Conservation (phyloP, 768 basidiomycete species). For the Botryobasidium botryosum region DNA sequence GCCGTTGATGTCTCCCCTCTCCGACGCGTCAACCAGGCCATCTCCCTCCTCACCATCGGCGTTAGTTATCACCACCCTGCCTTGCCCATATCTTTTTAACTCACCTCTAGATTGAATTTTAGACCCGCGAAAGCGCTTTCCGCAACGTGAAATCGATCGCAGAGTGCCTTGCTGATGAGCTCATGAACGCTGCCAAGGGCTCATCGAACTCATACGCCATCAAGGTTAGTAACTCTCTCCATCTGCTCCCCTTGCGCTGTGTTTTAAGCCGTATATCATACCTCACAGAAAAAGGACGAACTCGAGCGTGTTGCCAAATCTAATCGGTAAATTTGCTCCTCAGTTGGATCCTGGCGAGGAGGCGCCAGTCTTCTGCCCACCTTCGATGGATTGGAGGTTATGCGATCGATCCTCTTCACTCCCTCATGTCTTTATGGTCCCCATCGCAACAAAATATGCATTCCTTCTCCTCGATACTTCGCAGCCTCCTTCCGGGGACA, state of each 20-base stretch:
- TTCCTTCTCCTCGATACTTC: no score
- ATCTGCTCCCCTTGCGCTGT: not conserved
- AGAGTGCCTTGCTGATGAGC: conserved; percentile 96
- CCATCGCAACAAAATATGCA: no score
- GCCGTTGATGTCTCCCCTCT: conserved; percentile 99
- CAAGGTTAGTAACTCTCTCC: conserved; percentile 43
- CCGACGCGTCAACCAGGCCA: conserved; percentile 93
- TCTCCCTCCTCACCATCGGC: conserved; percentile 87
- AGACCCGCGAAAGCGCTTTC: conserved; percentile 99
- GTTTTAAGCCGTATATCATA: not conserved
- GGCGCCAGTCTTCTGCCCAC: no score
- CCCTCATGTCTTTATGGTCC: no score
- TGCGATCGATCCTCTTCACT: no score
- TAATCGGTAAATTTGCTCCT: conserved; percentile 88
- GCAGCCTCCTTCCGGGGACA: no score
- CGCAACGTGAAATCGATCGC: conserved; percentile 99
- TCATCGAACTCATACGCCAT: conserved; percentile 99
- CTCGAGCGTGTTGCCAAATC: conserved; percentile 99
- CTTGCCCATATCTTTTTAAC: no score
- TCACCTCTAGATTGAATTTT: conserved; percentile 3
- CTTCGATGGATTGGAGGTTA: no score
- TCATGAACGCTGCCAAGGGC: conserved; percentile 99
- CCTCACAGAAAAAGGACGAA: conserved; percentile 86
- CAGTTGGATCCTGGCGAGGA: no score
- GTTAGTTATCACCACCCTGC: no score